Base-by-base conservation (phyloP, 306 rosid species). In the Oemleria cerasiformis region DNA sequence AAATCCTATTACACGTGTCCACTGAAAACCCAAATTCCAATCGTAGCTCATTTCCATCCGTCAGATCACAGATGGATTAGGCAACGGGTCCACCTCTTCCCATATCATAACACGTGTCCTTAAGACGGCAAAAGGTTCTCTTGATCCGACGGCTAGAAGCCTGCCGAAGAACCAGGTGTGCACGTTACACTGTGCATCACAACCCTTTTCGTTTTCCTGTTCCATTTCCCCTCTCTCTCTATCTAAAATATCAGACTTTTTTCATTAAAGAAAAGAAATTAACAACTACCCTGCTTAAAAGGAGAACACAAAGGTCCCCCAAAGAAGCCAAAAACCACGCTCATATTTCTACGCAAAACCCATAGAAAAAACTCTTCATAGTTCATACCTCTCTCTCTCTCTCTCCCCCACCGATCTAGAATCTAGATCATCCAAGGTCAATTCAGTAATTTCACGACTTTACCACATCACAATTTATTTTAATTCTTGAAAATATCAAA, bases 351-450 rank as follows among this genome's bases (percentile, higher is more conserved):
- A 78, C 92, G 82, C 85, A 75, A 77, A 67, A 73, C 68, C 60
- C 71, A 50, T 69, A 76, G 63, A 69, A 74, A 79, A 74, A 51
- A 3, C 1, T 23, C 57, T 23, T 2, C 5, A 3, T 9, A 51
- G 5, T 51, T 17, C 5, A 76, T 82, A 68, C 9, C 10, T 3
- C 15, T 1, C 23, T 62, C 68, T 56, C 39, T 59, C 78, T 66
- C 78, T 19, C 41, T 14, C 19, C 10, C 60, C 55, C 75, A 19
- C 48, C 69, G 83, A 82, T 83, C 86, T 57, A 81, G 83, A 81
- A 84, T 83, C 86, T 57, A 81, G 83, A 81, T 73, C 85, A 30
- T 64, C 71, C 41, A 70, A 88, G 98, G 97, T 77, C 87, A 89
- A 84, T 81, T 75, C 60, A 62, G 96, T 86, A 81, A 87, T 80